Evolutionary conservation across 805 yeast species (phyloP).

Genomic region (Saturnispora quitensis): DNA sequence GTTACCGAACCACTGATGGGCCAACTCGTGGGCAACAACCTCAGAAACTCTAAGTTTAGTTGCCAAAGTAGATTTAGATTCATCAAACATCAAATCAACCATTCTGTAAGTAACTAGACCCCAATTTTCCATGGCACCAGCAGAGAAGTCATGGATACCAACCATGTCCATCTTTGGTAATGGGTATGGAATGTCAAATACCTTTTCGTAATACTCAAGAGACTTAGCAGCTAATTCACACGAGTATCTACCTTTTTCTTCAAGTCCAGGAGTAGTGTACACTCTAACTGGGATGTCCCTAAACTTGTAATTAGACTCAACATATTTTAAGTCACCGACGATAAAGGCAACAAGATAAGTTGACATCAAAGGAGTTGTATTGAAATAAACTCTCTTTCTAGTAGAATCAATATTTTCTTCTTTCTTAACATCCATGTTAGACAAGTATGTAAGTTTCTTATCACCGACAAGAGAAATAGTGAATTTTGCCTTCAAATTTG

Average conservation of each 20-base stretch:
- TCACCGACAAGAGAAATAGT: slow-evolving; percentile 33
- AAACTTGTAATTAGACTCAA: slow-evolving; percentile 38
- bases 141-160: slow-evolving; percentile 70
- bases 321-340: slow-evolving; percentile 46
- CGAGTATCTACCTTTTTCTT: slow-evolving; percentile 39
- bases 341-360: slow-evolving; percentile 52
- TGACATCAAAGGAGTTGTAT: slow-evolving; percentile 45
- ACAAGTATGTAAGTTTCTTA: slow-evolving; percentile 33
- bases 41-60: slow-evolving; percentile 68
- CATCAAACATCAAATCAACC: slow-evolving; percentile 44
- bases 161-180: slow-evolving; percentile 76
- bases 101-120: slow-evolving; percentile 68
- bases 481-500: slow-evolving; percentile 48
- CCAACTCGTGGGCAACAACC: slow-evolving; percentile 79
- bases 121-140: slow-evolving; percentile 92
- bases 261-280: slow-evolving; percentile 44
- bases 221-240: slow-evolving; percentile 42
- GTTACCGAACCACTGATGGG: slow-evolving; percentile 94
- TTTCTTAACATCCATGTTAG: slow-evolving; percentile 38
- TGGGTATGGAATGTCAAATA: slow-evolving; percentile 55
- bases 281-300: slow-evolving; percentile 43
- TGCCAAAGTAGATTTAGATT: slow-evolving; percentile 36
- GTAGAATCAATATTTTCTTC: slow-evolving; percentile 15
- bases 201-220: slow-evolving; percentile 41
- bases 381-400: slow-evolving; percentile 30